Conservation (phyloP, 371 early-diverging fungal genomes). For the Mortierella sp. region DNA sequence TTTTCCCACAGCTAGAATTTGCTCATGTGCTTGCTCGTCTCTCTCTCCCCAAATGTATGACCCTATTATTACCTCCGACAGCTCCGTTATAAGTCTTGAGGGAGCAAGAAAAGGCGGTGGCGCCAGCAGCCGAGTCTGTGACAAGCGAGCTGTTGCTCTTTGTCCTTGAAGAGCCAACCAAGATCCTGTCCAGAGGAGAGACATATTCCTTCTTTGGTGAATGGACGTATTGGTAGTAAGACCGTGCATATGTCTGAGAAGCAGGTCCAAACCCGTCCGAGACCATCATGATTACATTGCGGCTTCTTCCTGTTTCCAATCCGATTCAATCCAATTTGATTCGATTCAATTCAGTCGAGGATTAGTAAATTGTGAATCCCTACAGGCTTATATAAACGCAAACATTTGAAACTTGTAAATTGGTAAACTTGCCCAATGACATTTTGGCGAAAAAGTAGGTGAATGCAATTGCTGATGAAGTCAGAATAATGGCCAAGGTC, state of each 20-base stretch:
- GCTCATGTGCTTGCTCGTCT: no score
- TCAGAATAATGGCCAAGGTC: conserved; percentile 34
- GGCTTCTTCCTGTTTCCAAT: conserved; percentile 27
- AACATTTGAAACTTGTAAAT: background rate
- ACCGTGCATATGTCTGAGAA: conserved; percentile 90
- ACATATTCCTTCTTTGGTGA: conserved; percentile 58
- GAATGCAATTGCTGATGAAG: conserved; percentile 43
- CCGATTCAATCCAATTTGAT: no score
- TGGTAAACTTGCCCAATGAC: conserved; percentile 28
- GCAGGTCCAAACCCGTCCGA: conserved; percentile 97
- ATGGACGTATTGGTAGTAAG: conserved; percentile 75
- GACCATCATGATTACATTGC: conserved; percentile 93
- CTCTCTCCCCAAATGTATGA: background rate
- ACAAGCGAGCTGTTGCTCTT: conserved; percentile 83
- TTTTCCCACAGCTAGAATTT: background rate
- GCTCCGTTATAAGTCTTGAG: conserved; percentile 92
- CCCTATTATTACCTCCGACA: conserved; percentile 71
- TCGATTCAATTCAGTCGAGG: no score
- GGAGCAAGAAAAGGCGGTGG: conserved; percentile 92
- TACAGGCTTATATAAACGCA: no score
- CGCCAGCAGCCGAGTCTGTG: conserved; percentile 97
- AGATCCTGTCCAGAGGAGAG: conserved; percentile 84
- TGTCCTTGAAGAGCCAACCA: conserved; percentile 90
- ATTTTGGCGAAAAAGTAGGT: conserved; percentile 45
- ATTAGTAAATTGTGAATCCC: no score